A percentile compares a stretch with the other conserved stretches of the same genome.
Evolutionary conservation across 257 asterid species (phyloP).

Genomic region (Lantana camara): DNA sequence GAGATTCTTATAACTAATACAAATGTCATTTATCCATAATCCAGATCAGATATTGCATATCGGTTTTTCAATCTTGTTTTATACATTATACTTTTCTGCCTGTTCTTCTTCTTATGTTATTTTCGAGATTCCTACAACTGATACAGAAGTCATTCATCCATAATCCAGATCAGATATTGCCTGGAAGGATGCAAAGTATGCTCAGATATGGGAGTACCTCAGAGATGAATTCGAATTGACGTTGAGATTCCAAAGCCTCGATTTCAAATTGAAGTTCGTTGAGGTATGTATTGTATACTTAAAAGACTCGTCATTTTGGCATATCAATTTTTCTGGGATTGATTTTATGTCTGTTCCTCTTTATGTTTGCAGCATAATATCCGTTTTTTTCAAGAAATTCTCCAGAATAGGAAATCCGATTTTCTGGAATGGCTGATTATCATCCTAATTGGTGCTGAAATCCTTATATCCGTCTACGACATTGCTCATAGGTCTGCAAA

Average conservation of each 20-base stretch:
- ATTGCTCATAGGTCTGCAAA: conserved; percentile 47
- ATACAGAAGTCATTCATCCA: background rate
- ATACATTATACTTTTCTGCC: too few relatives aligned
- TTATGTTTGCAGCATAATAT: conserved; percentile 63
- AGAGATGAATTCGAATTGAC: conserved; percentile 77
- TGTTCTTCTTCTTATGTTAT: too few relatives aligned
- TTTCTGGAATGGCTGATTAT: conserved; percentile 75
- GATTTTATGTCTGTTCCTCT: conserved; percentile 24
- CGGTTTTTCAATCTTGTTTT: too few relatives aligned
- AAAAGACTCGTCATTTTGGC: background rate
- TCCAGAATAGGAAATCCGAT: conserved; percentile 68
- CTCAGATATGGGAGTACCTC: conserved; percentile 75
- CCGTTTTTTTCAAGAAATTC: conserved; percentile 76
- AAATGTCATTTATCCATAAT: too few relatives aligned
- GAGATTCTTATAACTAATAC: too few relatives aligned
- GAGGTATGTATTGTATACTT: conserved; percentile 53
- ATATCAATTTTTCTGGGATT: too few relatives aligned
- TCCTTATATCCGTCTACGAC: conserved; percentile 61
- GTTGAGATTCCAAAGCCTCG: conserved; percentile 68
- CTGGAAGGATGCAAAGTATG: conserved; percentile 77
- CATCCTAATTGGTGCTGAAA: conserved; percentile 60
- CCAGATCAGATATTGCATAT: too few relatives aligned
- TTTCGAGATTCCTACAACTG: background rate
- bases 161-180: conserved; percentile 51
- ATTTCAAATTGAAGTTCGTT: conserved; percentile 67